Evolutionary conservation across 2,329 filamentous ascomycete genomes (phyloP).

Genomic region (Clonostachys chloroleuca): DNA sequence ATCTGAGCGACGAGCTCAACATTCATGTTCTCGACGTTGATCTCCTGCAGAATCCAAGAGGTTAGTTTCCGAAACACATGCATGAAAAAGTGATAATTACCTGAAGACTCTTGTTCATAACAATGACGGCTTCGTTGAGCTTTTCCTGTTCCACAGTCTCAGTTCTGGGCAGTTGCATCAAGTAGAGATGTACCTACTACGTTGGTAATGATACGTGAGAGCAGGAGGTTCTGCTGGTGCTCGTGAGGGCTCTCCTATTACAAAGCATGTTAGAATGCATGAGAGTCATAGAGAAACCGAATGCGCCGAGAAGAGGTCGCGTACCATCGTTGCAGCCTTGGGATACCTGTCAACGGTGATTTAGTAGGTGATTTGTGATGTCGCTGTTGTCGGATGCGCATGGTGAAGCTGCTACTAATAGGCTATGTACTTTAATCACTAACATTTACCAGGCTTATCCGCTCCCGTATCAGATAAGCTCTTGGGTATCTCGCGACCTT

Average conservation of each 20-base stretch:
- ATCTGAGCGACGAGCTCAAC: conserved; percentile 96
- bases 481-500: too few relatives aligned
- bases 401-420: too few relatives aligned
- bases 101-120: conserved; percentile 89
- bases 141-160: conserved; percentile 65
- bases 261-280: background rate
- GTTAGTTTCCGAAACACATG: too few relatives aligned
- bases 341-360: too few relatives aligned
- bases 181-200: conserved; percentile 61
- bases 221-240: conserved; percentile 89
- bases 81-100: conserved; percentile 32
- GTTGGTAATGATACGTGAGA: conserved; percentile 95
- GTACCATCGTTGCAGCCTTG: too few relatives aligned
- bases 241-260: conserved; percentile 88
- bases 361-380: too few relatives aligned
- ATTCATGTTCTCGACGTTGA: conserved; percentile 99
- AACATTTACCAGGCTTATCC: too few relatives aligned
- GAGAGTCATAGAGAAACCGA: too few relatives aligned
- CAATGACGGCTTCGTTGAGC: conserved; percentile 87
- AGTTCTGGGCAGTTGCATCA: background rate
- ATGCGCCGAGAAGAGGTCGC: too few relatives aligned
- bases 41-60: conserved; percentile 56
- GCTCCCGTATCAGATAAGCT: too few relatives aligned
- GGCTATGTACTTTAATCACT: too few relatives aligned
- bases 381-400: too few relatives aligned